Percentiles rank a stretch among this genome's conserved stretches.
These are phyloP conservation scores for Neurospora sp. DNA, from an alignment of 495 filamentous ascomycete species.

Conservation along the genomic window DNA sequence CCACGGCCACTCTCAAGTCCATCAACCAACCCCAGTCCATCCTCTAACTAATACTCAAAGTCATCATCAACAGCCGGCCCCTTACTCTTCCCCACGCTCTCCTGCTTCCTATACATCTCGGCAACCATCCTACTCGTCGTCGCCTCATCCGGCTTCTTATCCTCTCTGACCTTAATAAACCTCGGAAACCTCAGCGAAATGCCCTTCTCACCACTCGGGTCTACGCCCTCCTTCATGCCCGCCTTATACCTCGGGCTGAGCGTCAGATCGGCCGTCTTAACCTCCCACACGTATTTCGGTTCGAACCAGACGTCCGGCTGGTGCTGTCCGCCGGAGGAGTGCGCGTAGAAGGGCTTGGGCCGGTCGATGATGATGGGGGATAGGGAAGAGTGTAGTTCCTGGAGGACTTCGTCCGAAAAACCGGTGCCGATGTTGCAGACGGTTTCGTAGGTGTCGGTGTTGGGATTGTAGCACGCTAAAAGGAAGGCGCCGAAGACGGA, in stretches of 20 bases:
- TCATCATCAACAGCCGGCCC: slow-evolving; percentile 86
- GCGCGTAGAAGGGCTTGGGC: slow-evolving; percentile 88
- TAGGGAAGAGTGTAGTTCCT: slow-evolving; percentile 67
- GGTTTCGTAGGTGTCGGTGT: slow-evolving; percentile 72
- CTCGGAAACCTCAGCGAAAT: slow-evolving; percentile 74
- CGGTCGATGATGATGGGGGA: slow-evolving; percentile 67
- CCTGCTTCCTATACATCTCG: slow-evolving; percentile 95
- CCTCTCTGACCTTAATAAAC: slow-evolving; percentile 80
- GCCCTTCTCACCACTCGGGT: slow-evolving; percentile 66
- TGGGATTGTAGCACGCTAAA: slow-evolving; percentile 81
- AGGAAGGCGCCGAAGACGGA: slow-evolving; percentile 92
- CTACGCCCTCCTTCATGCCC: slow-evolving; percentile 51
- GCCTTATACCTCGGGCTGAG: slow-evolving; percentile 89
- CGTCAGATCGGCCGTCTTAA: slow-evolving; percentile 91
- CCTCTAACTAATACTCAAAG: slow-evolving; percentile 69
- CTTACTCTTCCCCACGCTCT: slow-evolving; percentile 67
- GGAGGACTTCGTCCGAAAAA: slow-evolving; percentile 79
- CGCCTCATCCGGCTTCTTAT: slow-evolving; percentile 90
- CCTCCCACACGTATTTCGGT: slow-evolving; percentile 89
- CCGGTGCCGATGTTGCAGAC: slow-evolving; percentile 98
- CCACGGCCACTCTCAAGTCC: no score
- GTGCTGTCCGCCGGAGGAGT: slow-evolving; percentile 72
- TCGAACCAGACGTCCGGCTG: slow-evolving; percentile 99
- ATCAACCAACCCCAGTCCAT: no score
- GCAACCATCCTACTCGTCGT: slow-evolving; percentile 74